These are phyloP conservation scores for Lactarius akahatsu DNA, from an alignment of 768 basidiomycete genomes.

Conservation along the genomic window DNA sequence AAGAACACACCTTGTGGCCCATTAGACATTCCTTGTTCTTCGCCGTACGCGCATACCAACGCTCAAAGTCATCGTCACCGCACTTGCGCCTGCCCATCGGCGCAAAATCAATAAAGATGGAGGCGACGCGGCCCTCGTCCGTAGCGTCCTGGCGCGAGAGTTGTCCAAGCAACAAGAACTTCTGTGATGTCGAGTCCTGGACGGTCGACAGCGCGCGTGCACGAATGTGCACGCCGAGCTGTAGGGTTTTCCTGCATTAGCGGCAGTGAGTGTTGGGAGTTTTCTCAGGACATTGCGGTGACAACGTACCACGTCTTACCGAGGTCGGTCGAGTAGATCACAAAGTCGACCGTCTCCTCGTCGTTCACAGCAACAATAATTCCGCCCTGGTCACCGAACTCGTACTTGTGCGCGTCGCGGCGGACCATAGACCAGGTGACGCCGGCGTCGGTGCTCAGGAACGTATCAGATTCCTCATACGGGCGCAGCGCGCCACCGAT, in stretches of 20 bases:
- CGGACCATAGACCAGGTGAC: slow-evolving; percentile 79
- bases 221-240: slow-evolving; percentile 68
- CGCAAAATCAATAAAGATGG: slow-evolving; percentile 83
- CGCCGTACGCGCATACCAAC: slow-evolving; percentile 78
- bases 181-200: slow-evolving; percentile 94
- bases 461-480: slow-evolving; percentile 91
- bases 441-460: slow-evolving; percentile 88
- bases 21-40: slow-evolving; percentile 77
- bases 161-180: slow-evolving; percentile 86
- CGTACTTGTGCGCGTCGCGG: slow-evolving; percentile 84
- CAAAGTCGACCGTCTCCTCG: slow-evolving; percentile 65
- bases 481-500: slow-evolving; percentile 64
- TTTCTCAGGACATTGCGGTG: background rate
- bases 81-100: slow-evolving; percentile 70
- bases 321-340: slow-evolving; percentile 80
- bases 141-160: slow-evolving; percentile 60
- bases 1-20: slow-evolving; percentile 74
- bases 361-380: slow-evolving; percentile 83
- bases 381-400: slow-evolving; percentile 89
- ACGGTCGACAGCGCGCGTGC: slow-evolving; percentile 82
- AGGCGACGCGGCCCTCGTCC: slow-evolving; percentile 58
- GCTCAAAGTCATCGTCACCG: slow-evolving; percentile 68
- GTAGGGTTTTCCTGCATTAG: slow-evolving; percentile 59
- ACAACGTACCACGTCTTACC: slow-evolving; percentile 75
- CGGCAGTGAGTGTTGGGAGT: background rate